phyloP scores from a whole-genome alignment of 805 yeast genomes.

The Lipomyces sp. region DNA sequence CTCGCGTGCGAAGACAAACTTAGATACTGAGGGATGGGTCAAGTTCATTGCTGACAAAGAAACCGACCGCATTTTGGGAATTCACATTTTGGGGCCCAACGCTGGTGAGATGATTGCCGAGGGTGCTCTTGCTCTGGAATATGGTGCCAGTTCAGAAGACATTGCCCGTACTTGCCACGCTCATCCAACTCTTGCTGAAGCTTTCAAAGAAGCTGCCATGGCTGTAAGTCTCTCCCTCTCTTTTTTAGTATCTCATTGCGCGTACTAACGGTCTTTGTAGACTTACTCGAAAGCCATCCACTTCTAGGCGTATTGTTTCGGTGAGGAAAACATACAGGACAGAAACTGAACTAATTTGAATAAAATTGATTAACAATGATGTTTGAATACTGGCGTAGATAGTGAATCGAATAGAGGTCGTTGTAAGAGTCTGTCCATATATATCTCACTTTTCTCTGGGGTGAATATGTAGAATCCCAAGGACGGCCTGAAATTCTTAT shows the following conservation, averaged over 20 bases:
- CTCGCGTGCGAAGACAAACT: constrained; percentile 98
- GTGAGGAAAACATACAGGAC: neutral
- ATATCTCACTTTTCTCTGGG: neutral
- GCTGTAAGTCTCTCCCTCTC: constrained; percentile 49
- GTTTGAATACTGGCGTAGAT: constrained; percentile 3
- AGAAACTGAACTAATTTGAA: neutral
- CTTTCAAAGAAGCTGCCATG: constrained; percentile 96
- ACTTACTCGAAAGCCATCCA: constrained; percentile 89
- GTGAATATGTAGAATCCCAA: too few species aligned
- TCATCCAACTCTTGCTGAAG: constrained; percentile 97
- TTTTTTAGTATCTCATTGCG: neutral
- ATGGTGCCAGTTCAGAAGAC: constrained; percentile 98
- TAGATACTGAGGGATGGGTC: constrained; percentile 96
- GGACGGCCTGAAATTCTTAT: too few species aligned
- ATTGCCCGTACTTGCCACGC: constrained; percentile 98
- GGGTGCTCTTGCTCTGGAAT: constrained; percentile 95
- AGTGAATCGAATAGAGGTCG: neutral
- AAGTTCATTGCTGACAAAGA: constrained; percentile 95
- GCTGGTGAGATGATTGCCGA: constrained; percentile 99
- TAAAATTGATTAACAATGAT: neutral
- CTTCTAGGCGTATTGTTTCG: constrained; percentile 47
- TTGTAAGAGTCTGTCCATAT: neutral
- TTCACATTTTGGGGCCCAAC: constrained; percentile 95
- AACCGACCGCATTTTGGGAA: constrained; percentile 94
- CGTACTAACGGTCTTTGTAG: neutral